Base-by-base conservation (phyloP, 805 yeast species). In the Ogataea nonfermentans region DNA sequence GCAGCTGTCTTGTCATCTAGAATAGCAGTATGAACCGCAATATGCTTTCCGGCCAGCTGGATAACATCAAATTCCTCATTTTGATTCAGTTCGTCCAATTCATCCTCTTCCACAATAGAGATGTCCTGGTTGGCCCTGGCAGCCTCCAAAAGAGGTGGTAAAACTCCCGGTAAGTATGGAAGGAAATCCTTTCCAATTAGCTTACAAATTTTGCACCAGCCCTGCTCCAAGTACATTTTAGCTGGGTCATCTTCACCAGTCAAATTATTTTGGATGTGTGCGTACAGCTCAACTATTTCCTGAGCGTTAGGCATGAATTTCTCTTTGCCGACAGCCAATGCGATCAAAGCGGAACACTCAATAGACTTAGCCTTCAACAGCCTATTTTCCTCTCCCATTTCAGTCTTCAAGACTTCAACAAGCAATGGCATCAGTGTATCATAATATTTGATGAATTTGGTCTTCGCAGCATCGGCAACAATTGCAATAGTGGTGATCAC, bases 61-160 rank as follows among this genome's bases (percentile, higher is more conserved):
- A 93, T 81, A 32, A 93, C 93, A 56, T 93, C 98, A 93, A 96
- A 93, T 46, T 89, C 96, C 38, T 89, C 95, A 53, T 87, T 85
- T 55, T 79, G 81, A 52, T 80, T 84, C 48, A 78, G 78, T 49
- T 85, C 86, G 34, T 85, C 93, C 22, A 80, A 75, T 41, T 95
- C 95, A 43, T 83, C 90, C 49, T 90, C 96, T 52, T 91, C 98
- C 37, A 93, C 76, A 32, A 93, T 67, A 28, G 91, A 82, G 41
- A 91, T 80, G 59, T 89, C 96, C 55, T 91, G 96, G 14, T 88
- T 76, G 9, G 93, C 90, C 57, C 81, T 87, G 6, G 97, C 99
- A 25, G 90, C 83, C 38, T 71, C 75, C 40, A 93, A 63, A 41
- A 93, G 68, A n/a, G 96, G 90, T 19, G 98, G 97, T 57, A 93